Base-by-base conservation (phyloP, 495 filamentous ascomycete species). In the Penicillium argentinense region DNA sequence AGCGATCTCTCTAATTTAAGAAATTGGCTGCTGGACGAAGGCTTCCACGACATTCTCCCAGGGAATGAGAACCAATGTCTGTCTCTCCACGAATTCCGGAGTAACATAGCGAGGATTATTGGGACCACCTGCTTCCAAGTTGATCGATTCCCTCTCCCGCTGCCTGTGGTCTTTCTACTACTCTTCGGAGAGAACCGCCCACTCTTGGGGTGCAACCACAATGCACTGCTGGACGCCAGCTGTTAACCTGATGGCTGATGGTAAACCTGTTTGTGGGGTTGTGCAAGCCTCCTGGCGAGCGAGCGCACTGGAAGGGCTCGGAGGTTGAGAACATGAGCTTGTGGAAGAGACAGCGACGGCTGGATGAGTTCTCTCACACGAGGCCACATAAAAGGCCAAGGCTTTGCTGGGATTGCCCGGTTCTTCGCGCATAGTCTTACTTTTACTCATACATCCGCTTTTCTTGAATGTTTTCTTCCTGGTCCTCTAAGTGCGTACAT, bases 91-190 rank as follows among this genome's bases (percentile, higher is more conserved):
- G n/a, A n/a, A n/a, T n/a, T n/a, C n/a, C n/a, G n/a, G n/a, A n/a
- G n/a, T n/a, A n/a, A n/a, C n/a, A n/a, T n/a, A n/a, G n/a, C n/a
- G n/a, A n/a, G 45, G 36, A 16, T 16, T 2, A 5, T 5, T 48
- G 45, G 36, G 6, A 9, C 25, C 25, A 28, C 25, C 6, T 6
- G 38, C 46, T 49, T 11, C 21, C 46, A 13, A 34, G 29, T 27
- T 19, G 5, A 30, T 11, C 4, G 7, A 5, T 42, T 49, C 27
- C 39, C 46, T 12, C 28, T 49, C 6, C 17, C 11, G 9, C 27
- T 51, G 21, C 19, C 41, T 27, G n/a, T 45, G 19, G 1, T 51
- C 14, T 51, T 51, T 33, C 25, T 12, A 5, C 4, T 39, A n/a
- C 34, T 47, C 24, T 47, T 47, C 16, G 44, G 24, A 39, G 18